phyloP scores from a whole-genome alignment of 331 rosid genomes.

The Saraca asoca region DNA sequence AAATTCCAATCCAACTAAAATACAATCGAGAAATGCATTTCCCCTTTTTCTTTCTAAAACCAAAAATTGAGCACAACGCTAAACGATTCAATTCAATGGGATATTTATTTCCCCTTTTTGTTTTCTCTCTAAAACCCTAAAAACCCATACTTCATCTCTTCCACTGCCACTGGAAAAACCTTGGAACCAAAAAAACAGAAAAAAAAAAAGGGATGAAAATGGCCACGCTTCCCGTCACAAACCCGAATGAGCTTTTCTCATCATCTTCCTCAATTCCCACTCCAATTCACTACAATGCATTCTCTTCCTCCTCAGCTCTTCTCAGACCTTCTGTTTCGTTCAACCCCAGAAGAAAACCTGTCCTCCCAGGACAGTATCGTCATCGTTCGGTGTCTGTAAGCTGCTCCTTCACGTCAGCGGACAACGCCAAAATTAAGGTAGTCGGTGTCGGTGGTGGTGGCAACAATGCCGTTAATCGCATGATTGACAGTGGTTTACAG shows the following conservation, averaged over 20 bases:
- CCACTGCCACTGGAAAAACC: neutral
- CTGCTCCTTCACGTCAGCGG: slow-evolving; percentile 60
- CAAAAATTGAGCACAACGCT: no score
- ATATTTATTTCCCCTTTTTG: slow-evolving; percentile 1
- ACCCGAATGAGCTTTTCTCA: slow-evolving; percentile 52
- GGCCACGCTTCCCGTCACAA: slow-evolving; percentile 52
- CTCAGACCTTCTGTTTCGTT: slow-evolving; percentile 36
- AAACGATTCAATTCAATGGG: no score
- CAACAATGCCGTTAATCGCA: slow-evolving; percentile 92
- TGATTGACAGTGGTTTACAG: slow-evolving; percentile 88
- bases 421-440: slow-evolving; percentile 87
- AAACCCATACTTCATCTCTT: neutral
- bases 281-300: slow-evolving; percentile 34
- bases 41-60: no score
- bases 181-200: neutral
- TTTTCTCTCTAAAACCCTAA: slow-evolving; percentile 41
- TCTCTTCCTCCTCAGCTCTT: slow-evolving; percentile 33
- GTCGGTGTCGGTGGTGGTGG: slow-evolving; percentile 97
- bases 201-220: no score
- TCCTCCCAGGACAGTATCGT: slow-evolving; percentile 31
- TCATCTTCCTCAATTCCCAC: slow-evolving; percentile 42
- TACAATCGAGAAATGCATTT: no score
- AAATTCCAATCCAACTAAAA: no score
- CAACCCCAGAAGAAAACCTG: slow-evolving; percentile 34
- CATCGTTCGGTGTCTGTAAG: slow-evolving; percentile 33